Conservation (phyloP, 78 protist genomes). For the Carpediemonas membranifera region DNA sequence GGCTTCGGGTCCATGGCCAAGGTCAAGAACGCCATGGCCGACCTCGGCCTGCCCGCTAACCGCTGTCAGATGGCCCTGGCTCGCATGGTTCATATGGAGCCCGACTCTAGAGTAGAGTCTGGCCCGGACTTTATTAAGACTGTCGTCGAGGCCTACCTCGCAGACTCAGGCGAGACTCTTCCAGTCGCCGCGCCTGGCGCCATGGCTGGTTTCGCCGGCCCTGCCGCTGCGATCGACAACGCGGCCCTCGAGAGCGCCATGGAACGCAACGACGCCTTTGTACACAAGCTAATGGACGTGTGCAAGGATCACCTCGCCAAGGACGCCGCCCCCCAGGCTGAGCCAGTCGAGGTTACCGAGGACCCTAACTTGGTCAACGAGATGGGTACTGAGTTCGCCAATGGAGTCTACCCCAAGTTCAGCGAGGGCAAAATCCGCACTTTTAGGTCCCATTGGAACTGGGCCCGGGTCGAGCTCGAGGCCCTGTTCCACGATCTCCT, state of each 20-base stretch:
- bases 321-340: neutral
- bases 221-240: too few relatives aligned
- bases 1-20: slow-evolving; percentile 14
- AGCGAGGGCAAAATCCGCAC: slow-evolving; percentile 3
- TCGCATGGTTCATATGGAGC: too few relatives aligned
- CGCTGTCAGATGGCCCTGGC: too few relatives aligned
- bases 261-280: too few relatives aligned
- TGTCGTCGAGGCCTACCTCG: neutral
- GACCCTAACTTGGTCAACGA: slow-evolving; percentile 16
- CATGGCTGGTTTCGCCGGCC: too few relatives aligned
- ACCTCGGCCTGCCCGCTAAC: too few relatives aligned
- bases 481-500: neutral
- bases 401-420: slow-evolving; percentile 29
- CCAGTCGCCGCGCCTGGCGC: too few relatives aligned
- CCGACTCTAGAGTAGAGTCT: too few relatives aligned
- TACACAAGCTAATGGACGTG: slow-evolving; percentile 2
- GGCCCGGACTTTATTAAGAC: too few relatives aligned
- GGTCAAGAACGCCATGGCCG: too few relatives aligned
- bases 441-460: slow-evolving; percentile 43
- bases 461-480: slow-evolving; percentile 32
- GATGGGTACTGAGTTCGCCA: slow-evolving; percentile 27
- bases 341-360: neutral
- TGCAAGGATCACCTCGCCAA: slow-evolving; percentile 14
- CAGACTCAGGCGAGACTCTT: neutral
- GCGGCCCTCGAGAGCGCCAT: too few relatives aligned